These are phyloP conservation scores for Rosa multiflora DNA, from an alignment of 306 rosid genomes.

Conservation along the genomic window DNA sequence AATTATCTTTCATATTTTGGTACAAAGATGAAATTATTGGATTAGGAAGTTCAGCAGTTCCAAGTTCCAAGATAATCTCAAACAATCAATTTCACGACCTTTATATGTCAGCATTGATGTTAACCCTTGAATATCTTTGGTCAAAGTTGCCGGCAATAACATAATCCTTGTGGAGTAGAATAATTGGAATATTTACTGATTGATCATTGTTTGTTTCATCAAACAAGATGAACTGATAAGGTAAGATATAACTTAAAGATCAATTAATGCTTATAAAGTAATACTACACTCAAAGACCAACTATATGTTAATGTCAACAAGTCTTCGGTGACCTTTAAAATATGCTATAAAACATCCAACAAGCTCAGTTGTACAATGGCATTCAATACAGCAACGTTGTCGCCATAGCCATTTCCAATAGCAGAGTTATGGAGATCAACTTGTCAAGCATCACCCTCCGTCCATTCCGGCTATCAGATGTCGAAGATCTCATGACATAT, in stretches of 20 bases:
- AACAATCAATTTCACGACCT: neutral
- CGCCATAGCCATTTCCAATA: neutral
- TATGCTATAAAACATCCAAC: too few relatives aligned
- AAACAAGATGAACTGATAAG: neutral
- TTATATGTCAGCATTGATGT: too few relatives aligned
- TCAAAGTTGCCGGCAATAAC: neutral
- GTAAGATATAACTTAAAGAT: neutral
- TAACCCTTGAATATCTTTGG: neutral
- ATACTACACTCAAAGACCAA: too few relatives aligned
- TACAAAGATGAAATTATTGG: neutral
- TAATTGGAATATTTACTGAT: neutral
- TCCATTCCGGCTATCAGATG: conserved; percentile 48
- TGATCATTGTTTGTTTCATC: neutral
- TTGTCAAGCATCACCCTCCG: conserved; percentile 39
- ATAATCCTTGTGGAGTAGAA: neutral
- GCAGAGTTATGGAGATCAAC: conserved; percentile 29
- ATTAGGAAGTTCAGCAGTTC: neutral
- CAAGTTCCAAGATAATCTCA: neutral
- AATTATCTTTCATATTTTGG: neutral
- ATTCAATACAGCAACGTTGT: neutral
- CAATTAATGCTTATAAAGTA: neutral
- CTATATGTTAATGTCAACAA: neutral
- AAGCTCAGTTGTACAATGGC: neutral
- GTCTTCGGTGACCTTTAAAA: neutral
- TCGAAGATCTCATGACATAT: conserved; percentile 51